Evolutionary conservation across 164 flowering plant genomes (phyloP).

Genomic region (Platanus orientalis): DNA sequence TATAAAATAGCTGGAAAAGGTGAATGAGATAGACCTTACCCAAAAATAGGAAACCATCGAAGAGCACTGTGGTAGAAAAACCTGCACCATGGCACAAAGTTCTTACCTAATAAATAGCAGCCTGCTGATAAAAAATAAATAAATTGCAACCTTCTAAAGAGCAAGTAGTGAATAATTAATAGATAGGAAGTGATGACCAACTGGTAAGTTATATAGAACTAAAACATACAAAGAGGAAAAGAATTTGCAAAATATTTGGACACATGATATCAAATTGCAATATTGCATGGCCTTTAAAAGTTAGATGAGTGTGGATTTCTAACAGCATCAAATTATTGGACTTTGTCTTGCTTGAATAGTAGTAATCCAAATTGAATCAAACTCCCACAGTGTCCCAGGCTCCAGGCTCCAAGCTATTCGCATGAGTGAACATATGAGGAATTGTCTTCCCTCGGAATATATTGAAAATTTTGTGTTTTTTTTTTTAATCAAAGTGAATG

Average conservation of each 20-base stretch:
- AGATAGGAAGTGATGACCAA: background rate
- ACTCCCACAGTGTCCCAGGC: too few relatives aligned
- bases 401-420: too few relatives aligned
- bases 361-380: too few relatives aligned
- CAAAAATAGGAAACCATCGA: constrained; percentile 78
- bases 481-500: too few relatives aligned
- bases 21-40: constrained; percentile 45
- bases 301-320: too few relatives aligned
- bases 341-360: too few relatives aligned
- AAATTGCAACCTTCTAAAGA: background rate
- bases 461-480: too few relatives aligned
- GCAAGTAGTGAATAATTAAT: background rate
- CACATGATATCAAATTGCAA: too few relatives aligned
- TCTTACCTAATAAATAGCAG: constrained; percentile 6
- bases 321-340: too few relatives aligned
- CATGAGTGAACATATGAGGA: too few relatives aligned
- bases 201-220: background rate
- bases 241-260: background rate
- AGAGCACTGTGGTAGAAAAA: constrained; percentile 99
- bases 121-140: background rate
- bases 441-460: too few relatives aligned
- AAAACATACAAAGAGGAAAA: background rate
- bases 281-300: too few relatives aligned
- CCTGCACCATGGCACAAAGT: constrained; percentile 38
- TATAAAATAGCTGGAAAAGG: constrained; percentile 3